Base-by-base conservation (phyloP, 345 rosid species). In the Cardiospermum halicacabum region DNA sequence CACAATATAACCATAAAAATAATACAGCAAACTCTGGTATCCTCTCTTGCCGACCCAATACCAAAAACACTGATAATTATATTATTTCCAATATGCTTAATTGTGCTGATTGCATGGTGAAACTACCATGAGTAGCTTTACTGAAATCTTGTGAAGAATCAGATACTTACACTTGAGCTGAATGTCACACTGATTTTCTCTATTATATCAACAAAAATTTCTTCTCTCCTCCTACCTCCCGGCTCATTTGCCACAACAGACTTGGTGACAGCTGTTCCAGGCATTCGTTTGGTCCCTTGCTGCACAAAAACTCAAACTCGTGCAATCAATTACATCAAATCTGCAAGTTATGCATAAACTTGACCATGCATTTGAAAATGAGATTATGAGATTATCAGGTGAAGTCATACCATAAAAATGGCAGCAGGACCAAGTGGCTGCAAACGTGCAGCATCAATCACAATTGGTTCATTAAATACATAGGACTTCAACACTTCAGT, bases 131-230 rank as follows among this genome's bases (percentile, higher is more conserved):
- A 34, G 12, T 30, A 66, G 5, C 16, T 30, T 47, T 56, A 47
- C 11, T 56, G 18, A 66, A 31, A 57, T 50, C 37, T 27, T 24
- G 54, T 70, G 34, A 39, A 53, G 64, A 37, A 36, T 36, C 16
- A 47, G 48, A 49, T 56, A 83, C 99, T 74, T 75, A 95, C 97
- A 72, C 99, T 95, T 60, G 97, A 89, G 77, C 99, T 89, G 84
- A 95, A 95, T 63, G 97, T 91, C 62, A 95, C 93, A 71, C 99
- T 95, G 72, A 95, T 91, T 83, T 95, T 91, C 83, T 91, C 97
- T 13, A 95, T 95, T 72, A 95, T 85, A 74, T 95, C 99, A 72
- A 91, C 97, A 75, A 91, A 95, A 34, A 91, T 91, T 80, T 95
- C 97, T 80, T 95, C 99, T 77, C 97, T 89, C 79, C 80, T 95